Evolutionary conservation across 2,329 filamentous ascomycete genomes (phyloP).

Genomic region (Sporothrix variecibatus): DNA sequence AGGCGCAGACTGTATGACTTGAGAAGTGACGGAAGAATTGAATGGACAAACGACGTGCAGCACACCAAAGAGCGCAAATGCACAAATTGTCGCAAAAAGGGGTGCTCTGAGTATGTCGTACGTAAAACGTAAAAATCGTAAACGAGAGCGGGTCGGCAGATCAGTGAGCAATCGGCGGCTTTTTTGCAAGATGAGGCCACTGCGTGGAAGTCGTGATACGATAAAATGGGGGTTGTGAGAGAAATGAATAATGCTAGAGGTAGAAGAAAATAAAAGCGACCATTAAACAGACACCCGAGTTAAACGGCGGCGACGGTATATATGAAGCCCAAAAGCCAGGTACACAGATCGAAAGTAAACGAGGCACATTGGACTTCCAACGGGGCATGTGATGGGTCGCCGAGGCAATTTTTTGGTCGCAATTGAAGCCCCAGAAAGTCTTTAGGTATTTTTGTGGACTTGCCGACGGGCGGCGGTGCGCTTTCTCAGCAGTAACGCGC

Average conservation of each 20-base stretch:
- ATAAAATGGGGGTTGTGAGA: background rate
- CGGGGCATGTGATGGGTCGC: conserved; percentile 18
- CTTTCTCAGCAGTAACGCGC: conserved; percentile 6
- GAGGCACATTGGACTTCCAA: background rate
- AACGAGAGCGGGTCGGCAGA: background rate
- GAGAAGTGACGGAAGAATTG: background rate
- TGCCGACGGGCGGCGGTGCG: conserved; percentile 2
- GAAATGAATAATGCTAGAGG: background rate
- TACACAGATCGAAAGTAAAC: background rate
- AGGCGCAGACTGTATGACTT: background rate
- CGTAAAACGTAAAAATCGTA: conserved; percentile 1
- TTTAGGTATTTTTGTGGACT: background rate
- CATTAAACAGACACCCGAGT: background rate
- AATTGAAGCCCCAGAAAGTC: background rate
- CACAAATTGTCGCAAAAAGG: background rate
- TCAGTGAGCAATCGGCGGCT: conserved; percentile 19
- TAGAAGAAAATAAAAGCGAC: background rate
- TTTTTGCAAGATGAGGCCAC: conserved; percentile 24
- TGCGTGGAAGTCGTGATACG: conserved; percentile 12
- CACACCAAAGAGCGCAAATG: background rate
- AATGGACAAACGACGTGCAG: background rate
- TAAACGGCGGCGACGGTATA: background rate
- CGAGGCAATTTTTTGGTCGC: conserved; percentile 10
- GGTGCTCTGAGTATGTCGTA: background rate
- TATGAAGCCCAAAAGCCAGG: background rate